These are phyloP conservation scores for Oropetium thomaeum DNA, from an alignment of 176 grass and related monocot species.

Conservation along the genomic window DNA sequence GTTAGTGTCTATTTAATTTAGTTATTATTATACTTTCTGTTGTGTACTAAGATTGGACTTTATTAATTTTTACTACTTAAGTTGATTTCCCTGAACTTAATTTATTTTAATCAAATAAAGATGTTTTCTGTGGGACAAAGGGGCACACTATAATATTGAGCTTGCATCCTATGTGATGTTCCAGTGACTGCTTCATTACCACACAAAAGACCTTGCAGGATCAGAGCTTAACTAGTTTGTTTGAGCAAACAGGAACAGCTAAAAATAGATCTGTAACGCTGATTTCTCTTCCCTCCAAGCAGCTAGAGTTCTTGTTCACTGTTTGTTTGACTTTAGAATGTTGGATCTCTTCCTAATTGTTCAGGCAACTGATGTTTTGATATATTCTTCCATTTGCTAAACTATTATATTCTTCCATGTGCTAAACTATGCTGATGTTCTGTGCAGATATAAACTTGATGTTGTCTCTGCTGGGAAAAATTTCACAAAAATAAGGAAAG, in stretches of 20 bases:
- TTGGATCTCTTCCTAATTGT: background rate
- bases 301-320: too few species aligned
- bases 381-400: constrained; percentile 9
- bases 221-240: background rate
- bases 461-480: constrained; percentile 81
- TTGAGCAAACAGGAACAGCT: too few species aligned
- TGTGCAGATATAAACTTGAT: constrained; percentile 87
- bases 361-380: background rate
- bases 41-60: too few species aligned
- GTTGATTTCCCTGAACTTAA: background rate
- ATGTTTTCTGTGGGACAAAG: background rate
- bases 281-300: too few species aligned
- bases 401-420: background rate
- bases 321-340: too few species aligned
- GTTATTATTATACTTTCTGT: background rate
- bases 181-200: too few species aligned
- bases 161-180: background rate
- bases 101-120: background rate
- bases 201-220: constrained; percentile 8
- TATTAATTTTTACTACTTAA: background rate
- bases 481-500: constrained; percentile 90
- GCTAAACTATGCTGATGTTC: constrained; percentile 2
- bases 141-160: background rate
- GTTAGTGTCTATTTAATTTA: background rate
- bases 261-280: too few species aligned